phyloP scores from a whole-genome alignment of 208 protist species.

The Acanthamoeba triangularis region DNA sequence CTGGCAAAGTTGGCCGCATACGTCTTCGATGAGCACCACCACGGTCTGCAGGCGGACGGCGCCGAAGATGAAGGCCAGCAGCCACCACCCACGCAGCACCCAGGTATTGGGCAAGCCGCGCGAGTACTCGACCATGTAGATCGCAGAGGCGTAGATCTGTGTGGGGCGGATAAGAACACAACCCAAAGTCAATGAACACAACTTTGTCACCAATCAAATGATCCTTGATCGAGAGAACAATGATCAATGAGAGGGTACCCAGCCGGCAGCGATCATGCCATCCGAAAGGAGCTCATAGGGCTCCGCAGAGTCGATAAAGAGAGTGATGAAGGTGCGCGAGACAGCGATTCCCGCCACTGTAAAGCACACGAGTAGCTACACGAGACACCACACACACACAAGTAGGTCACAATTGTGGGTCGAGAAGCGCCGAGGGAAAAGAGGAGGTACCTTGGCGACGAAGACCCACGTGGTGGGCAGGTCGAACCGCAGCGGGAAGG shows the following conservation, averaged over 20 bases:
- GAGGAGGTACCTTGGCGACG: slow-evolving; percentile 16
- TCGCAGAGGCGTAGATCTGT: background rate
- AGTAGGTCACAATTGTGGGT: background rate
- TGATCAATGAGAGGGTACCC: background rate
- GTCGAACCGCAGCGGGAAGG: background rate
- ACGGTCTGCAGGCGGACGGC: slow-evolving; percentile 18
- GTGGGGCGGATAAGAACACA: background rate
- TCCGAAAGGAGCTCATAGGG: slow-evolving; percentile 56
- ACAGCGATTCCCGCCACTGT: background rate
- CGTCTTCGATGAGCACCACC: slow-evolving; percentile 63
- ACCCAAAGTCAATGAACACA: background rate
- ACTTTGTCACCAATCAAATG: background rate
- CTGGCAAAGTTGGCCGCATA: background rate
- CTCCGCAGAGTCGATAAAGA: slow-evolving; percentile 1
- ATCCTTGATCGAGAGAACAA: background rate
- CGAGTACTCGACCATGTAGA: slow-evolving; percentile 62
- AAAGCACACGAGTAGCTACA: background rate
- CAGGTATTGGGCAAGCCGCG: slow-evolving; percentile 36
- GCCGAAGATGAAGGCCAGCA: slow-evolving; percentile 37
- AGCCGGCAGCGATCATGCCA: slow-evolving; percentile 34
- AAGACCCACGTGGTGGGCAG: slow-evolving; percentile 42
- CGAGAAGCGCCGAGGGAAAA: background rate
- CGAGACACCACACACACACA: no score
- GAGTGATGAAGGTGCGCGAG: background rate
- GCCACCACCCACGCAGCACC: slow-evolving; percentile 70